Evolutionary conservation across 495 filamentous ascomycete species (phyloP), one percentile per base, ranked within the genome.

Genomic region (Lasiosphaeria miniovina): DNA sequence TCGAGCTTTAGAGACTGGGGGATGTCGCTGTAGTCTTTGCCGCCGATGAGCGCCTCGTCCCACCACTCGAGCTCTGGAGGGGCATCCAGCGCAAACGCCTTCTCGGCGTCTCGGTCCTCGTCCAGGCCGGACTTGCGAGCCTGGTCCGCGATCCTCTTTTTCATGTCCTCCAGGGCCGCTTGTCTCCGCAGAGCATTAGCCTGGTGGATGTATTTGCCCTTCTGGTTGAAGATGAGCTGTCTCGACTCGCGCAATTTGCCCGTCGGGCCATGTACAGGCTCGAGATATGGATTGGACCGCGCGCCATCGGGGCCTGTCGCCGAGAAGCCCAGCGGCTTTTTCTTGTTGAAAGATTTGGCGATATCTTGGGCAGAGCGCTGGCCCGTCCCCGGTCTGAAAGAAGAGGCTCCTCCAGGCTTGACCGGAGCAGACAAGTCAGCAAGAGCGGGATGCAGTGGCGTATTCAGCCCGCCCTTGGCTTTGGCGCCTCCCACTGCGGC

Each of bases 11-110:
- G 77, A 3, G 77, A 78, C 49, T 79, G 77, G 12, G 85, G 77
- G 61, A 94, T 82, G 56, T 81, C 80, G 59, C 84, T 77, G 71
- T 97, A 97, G 56, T 82, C 85, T 41, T 81, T 81, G 15, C 86
- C 89, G 46, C 86, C 82, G 32, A 96, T 80, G 6, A 98, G 74
- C 3, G 84, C 87, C 74, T 97, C 92, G 64, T 99, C 94, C 95
- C 95, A 98, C 95, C 95, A 99, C 73, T 99, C 94, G 45, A 97
- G 80, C 17, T 88, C 87, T 7, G 95, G 93, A 1, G 94, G 93
- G 35, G 81, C 82, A 60, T 90, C 86, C n/a, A 97, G 83, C 10
- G 92, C 68, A 67, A 91, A 97, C 35, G 88, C 86, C 73, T 95
- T 96, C 72, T 98, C 93, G 49, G 87, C 84, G 57, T 93, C 88